Percentiles rank a stretch among this genome's conserved stretches.
These are phyloP conservation scores for Botrytis fragariae DNA, from an alignment of 2,329 filamentous ascomycete species.

Conservation along the genomic window DNA sequence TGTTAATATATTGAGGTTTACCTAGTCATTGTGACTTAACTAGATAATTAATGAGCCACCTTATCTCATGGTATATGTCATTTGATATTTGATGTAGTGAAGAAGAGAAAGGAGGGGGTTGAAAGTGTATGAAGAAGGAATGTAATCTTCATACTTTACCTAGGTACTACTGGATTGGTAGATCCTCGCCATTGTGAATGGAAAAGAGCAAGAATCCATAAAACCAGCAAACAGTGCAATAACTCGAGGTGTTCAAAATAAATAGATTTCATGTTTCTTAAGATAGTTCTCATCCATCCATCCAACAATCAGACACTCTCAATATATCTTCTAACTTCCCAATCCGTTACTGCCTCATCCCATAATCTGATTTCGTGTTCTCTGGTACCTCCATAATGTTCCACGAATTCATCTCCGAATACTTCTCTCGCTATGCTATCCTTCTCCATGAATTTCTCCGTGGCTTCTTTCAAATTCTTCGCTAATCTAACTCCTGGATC, in stretches of 20 bases:
- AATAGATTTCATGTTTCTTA: not conserved
- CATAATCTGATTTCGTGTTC: constrained; percentile 88
- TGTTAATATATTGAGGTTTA: no score
- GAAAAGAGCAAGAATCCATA: no score
- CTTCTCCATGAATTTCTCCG: constrained; percentile 68
- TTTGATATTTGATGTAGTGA: no score
- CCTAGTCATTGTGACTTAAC: no score
- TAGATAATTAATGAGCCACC: no score
- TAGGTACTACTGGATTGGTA: no score
- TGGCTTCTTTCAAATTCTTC: constrained; percentile 82
- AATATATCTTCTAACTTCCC: constrained; percentile 39
- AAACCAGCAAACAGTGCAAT: not conserved
- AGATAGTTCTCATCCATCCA: not conserved
- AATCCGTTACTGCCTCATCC: constrained; percentile 97
- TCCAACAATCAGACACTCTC: constrained; percentile 8
- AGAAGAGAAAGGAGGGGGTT: no score
- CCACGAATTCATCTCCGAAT: constrained; percentile 92
- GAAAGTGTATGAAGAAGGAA: no score
- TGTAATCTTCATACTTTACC: no score
- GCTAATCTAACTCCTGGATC: constrained; percentile 78
- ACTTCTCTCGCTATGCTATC: constrained; percentile 90
- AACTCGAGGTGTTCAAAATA: not conserved
- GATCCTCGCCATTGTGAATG: no score
- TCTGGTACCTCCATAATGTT: constrained; percentile 88
- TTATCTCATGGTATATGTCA: no score